A percentile compares a stretch with the other conserved stretches of the same genome.
phyloP scores from a whole-genome alignment of 495 filamentous ascomycete genomes.

The Glutinoglossum americanum region DNA sequence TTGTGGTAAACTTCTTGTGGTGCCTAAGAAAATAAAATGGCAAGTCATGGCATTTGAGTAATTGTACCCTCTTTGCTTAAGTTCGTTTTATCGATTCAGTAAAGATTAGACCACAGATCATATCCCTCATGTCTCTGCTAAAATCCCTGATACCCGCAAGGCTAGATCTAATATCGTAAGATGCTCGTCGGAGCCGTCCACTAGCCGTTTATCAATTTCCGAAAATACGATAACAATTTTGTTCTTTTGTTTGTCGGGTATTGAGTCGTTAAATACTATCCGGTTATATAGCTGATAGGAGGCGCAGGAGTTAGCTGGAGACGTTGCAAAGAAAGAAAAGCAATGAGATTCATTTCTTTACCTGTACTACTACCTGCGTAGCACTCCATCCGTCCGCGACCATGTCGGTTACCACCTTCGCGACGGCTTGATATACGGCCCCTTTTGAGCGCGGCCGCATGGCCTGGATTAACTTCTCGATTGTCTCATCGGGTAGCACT shows the following conservation, averaged over 20 bases:
- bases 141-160: conserved; percentile 54
- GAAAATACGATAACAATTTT: conserved; percentile 78
- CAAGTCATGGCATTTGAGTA: too few relatives aligned
- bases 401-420: conserved; percentile 64
- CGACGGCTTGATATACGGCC: conserved; percentile 49
- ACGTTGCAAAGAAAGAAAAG: neutral
- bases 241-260: conserved; percentile 70
- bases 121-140: conserved; percentile 21
- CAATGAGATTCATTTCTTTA: conserved; percentile 16
- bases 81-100: too few relatives aligned
- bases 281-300: conserved; percentile 51
- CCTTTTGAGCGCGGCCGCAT: conserved; percentile 49
- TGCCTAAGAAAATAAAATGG: too few relatives aligned
- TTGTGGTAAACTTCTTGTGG: too few relatives aligned
- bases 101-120: too few relatives aligned
- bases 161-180: conserved; percentile 70
- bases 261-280: conserved; percentile 62
- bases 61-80: too few relatives aligned
- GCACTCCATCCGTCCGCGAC: conserved; percentile 97
- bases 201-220: conserved; percentile 77
- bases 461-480: conserved; percentile 47
- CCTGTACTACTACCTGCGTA: conserved; percentile 64
- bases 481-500: conserved; percentile 56
- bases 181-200: conserved; percentile 97
- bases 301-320: neutral